These are phyloP conservation scores for Sporothrix pallida DNA, from an alignment of 2,329 filamentous ascomycete species.

Conservation along the genomic window DNA sequence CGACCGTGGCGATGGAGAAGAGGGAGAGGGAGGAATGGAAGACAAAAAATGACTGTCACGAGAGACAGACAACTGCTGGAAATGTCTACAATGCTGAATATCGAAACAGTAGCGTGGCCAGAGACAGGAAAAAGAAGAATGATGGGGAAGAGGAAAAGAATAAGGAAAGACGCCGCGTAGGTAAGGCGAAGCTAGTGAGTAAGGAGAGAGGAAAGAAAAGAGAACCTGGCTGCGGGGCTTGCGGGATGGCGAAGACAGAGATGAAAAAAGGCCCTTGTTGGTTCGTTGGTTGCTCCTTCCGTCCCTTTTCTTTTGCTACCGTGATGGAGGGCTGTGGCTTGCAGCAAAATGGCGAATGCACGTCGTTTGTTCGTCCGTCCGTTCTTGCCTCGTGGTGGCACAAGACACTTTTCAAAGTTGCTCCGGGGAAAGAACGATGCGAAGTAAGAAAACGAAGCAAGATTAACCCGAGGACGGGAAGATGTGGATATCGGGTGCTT, in stretches of 20 bases:
- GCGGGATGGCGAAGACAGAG: conserved; percentile 3
- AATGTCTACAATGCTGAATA: conserved; percentile 11
- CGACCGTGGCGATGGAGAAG: neutral
- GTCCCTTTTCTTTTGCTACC: neutral
- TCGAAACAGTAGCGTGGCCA: conserved; percentile 20
- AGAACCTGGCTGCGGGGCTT: conserved; percentile 4
- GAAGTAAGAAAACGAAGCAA: neutral
- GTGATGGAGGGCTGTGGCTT: neutral
- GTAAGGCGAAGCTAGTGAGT: conserved; percentile 11
- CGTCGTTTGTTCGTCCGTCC: neutral
- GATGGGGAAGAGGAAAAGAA: conserved; percentile 10
- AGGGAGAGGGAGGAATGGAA: neutral
- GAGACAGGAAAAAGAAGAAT: neutral
- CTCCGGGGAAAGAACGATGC: conserved; percentile 14
- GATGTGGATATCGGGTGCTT: conserved; percentile 7
- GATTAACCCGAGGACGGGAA: conserved; percentile 14
- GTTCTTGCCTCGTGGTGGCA: conserved; percentile 12
- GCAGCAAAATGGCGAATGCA: neutral
- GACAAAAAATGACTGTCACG: neutral
- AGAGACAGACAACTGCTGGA: neutral
- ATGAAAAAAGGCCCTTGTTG: conserved; percentile 7
- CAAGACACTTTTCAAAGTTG: neutral
- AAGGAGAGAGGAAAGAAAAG: conserved; percentile 18
- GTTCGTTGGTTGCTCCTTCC: conserved; percentile 5
- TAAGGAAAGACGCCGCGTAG: neutral